Evolutionary conservation across 352 stramenopile genomes (phyloP).

Genomic region (Phytophthora crassamura): DNA sequence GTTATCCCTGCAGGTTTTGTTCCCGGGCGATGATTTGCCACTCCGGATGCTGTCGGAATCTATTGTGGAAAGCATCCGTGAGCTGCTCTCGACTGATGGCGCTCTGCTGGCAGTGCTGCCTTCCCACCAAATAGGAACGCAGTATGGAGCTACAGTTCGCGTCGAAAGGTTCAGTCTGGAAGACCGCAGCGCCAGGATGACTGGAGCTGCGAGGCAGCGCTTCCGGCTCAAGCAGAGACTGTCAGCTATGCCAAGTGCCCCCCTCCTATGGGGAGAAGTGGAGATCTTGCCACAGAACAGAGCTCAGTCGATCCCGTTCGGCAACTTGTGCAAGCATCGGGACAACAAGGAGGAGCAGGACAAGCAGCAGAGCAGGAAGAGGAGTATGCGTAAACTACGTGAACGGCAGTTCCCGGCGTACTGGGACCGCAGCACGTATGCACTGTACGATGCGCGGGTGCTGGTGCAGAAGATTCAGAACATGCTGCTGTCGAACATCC

Average conservation of each 20-base stretch:
- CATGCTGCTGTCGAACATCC: conserved; percentile 72
- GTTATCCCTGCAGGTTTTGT: conserved; percentile 63
- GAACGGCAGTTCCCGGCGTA: conserved; percentile 53
- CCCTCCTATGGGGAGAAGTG: conserved; percentile 44
- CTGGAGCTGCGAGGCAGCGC: conserved; percentile 68
- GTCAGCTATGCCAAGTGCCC: conserved; percentile 13
- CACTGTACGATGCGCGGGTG: conserved; percentile 61
- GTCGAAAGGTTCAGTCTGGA: conserved; percentile 69
- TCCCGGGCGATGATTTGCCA: conserved; percentile 80
- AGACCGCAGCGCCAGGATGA: conserved; percentile 52
- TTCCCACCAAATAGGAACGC: conserved; percentile 55
- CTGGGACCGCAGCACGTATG: conserved; percentile 53
- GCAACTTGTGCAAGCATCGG: conserved; percentile 19
- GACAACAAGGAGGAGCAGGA: conserved; percentile 8
- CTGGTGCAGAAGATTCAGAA: conserved; percentile 74
- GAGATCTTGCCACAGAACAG: conserved; percentile 69
- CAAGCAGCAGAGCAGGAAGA: conserved; percentile 7
- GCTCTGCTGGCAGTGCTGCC: conserved; percentile 67
- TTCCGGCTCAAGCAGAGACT: conserved; percentile 56
- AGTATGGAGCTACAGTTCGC: conserved; percentile 74
- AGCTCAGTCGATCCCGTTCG: conserved; percentile 53
- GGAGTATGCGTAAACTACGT: conserved; percentile 22
- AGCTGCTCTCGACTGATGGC: conserved; percentile 51
- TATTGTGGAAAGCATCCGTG: conserved; percentile 52
- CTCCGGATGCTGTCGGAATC: conserved; percentile 76